Conservation (phyloP, 2,329 filamentous ascomycete species). For the Podosphaera fusca region DNA sequence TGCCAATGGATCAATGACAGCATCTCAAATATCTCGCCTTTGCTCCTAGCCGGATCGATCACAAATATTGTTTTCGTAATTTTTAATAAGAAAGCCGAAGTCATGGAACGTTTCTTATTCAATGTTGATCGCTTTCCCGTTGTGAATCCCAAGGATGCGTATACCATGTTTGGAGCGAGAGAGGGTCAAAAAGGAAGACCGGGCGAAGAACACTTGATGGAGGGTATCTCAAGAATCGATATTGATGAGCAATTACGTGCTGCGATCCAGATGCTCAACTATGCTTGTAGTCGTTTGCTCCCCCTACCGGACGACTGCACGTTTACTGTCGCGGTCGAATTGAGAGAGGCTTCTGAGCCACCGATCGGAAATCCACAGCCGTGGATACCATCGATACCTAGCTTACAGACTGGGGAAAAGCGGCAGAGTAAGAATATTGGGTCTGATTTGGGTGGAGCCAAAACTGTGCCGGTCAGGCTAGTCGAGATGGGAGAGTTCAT, state of each 20-base stretch:
- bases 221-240: slow-evolving; percentile 23
- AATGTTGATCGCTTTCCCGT: slow-evolving; percentile 19
- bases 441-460: slow-evolving; percentile 25
- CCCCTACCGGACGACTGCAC: slow-evolving; percentile 41
- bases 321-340: slow-evolving; percentile 54
- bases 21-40: slow-evolving; percentile 32
- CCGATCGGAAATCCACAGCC: slow-evolving; percentile 38
- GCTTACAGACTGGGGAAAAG: slow-evolving; percentile 16
- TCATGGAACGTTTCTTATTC: slow-evolving; percentile 22
- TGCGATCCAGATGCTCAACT: slow-evolving; percentile 37
- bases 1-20: slow-evolving; percentile 49
- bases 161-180: slow-evolving; percentile 17
- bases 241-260: slow-evolving; percentile 52
- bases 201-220: neutral
- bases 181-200: slow-evolving; percentile 3
- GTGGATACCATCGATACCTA: slow-evolving; percentile 33
- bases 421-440: slow-evolving; percentile 10
- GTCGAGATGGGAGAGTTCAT: slow-evolving; percentile 41
- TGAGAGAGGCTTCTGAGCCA: slow-evolving; percentile 33
- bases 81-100: slow-evolving; percentile 15
- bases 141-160: slow-evolving; percentile 16
- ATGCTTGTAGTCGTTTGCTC: slow-evolving; percentile 31
- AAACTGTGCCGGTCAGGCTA: slow-evolving; percentile 35
- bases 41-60: slow-evolving; percentile 30
- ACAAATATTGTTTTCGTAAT: slow-evolving; percentile 18